Evolutionary conservation across 108 stramenopile genomes (phyloP).

Genomic region (Fistulifera pelliculosa): DNA sequence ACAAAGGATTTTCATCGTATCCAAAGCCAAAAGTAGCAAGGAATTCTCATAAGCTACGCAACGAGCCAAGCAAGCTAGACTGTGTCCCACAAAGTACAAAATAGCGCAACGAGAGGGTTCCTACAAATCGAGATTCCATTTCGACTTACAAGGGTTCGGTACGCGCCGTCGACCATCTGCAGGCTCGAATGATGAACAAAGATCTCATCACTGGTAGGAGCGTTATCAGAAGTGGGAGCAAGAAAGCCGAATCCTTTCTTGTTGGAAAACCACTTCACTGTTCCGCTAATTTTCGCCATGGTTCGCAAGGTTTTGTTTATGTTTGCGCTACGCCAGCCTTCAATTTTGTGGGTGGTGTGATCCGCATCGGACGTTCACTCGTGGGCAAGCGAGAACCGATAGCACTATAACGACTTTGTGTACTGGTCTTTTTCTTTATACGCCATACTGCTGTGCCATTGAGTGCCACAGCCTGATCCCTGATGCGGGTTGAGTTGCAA

Average conservation of each 20-base stretch:
- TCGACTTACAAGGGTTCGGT: constrained; percentile 59
- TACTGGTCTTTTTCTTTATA: too few relatives aligned
- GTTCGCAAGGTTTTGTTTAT: constrained; percentile 21
- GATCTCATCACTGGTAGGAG: constrained; percentile 46
- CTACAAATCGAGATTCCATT: constrained; percentile 5
- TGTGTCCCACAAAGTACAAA: not conserved
- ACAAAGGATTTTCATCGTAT: not conserved
- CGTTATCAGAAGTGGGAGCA: constrained; percentile 47
- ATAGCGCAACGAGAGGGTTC: not conserved
- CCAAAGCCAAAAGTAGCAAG: not conserved
- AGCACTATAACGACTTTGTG: too few relatives aligned
- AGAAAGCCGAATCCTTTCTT: constrained; percentile 77
- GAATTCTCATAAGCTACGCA: too few relatives aligned
- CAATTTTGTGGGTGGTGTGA: too few relatives aligned
- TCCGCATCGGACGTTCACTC: too few relatives aligned
- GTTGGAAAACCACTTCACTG: constrained; percentile 79
- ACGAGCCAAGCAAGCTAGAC: not conserved
- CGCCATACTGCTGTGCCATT: too few relatives aligned
- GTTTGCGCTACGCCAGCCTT: too few relatives aligned
- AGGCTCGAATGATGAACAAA: constrained; percentile 74
- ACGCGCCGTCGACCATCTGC: constrained; percentile 36
- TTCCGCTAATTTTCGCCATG: constrained; percentile 38
- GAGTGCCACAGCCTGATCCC: too few relatives aligned
- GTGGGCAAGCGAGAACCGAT: too few relatives aligned
- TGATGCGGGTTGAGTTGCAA: too few relatives aligned